These are phyloP conservation scores for Aspergillus affinis DNA, from an alignment of 495 filamentous ascomycete genomes.

Conservation along the genomic window DNA sequence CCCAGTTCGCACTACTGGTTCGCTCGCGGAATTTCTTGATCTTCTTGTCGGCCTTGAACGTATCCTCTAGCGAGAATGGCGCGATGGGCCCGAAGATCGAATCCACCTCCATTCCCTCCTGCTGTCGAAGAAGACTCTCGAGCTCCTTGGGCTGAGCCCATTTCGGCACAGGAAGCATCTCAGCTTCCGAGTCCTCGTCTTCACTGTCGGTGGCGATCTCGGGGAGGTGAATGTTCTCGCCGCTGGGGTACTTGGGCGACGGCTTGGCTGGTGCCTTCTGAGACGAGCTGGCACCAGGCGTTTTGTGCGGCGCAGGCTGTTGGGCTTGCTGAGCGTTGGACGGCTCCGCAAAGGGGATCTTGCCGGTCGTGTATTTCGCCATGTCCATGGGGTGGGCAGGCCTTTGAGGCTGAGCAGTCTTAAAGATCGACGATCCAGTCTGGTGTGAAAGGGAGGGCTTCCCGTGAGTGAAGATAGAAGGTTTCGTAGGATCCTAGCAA, in stretches of 20 bases:
- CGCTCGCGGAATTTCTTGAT: slow-evolving; percentile 81
- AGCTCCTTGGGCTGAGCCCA: slow-evolving; percentile 89
- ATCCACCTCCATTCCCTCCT: slow-evolving; percentile 83
- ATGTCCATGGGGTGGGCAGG: slow-evolving; percentile 70
- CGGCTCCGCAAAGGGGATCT: slow-evolving; percentile 83
- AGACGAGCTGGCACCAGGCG: slow-evolving; percentile 43
- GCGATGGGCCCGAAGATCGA: slow-evolving; percentile 85
- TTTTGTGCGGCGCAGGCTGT: slow-evolving; percentile 54
- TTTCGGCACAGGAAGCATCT: slow-evolving; percentile 60
- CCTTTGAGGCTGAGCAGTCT: slow-evolving; percentile 52
- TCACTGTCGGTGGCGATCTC: slow-evolving; percentile 88
- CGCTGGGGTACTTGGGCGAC: slow-evolving; percentile 75
- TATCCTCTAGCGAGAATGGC: slow-evolving; percentile 88
- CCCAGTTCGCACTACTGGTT: slow-evolving; percentile 93
- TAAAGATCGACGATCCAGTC: slow-evolving; percentile 38
- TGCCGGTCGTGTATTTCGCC: slow-evolving; percentile 78
- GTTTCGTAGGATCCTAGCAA: slow-evolving; percentile 56
- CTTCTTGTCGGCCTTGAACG: slow-evolving; percentile 80
- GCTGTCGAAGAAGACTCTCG: slow-evolving; percentile 61
- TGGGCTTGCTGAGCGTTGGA: slow-evolving; percentile 39
- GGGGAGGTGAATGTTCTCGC: slow-evolving; percentile 80
- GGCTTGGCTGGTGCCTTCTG: slow-evolving; percentile 54
- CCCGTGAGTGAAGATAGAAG: slow-evolving; percentile 62
- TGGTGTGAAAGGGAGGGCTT: slow-evolving; percentile 50
- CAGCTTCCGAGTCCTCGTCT: slow-evolving; percentile 68